Evolutionary conservation across 495 filamentous ascomycete genomes (phyloP).

Genomic region (Aspergillus steynii): DNA sequence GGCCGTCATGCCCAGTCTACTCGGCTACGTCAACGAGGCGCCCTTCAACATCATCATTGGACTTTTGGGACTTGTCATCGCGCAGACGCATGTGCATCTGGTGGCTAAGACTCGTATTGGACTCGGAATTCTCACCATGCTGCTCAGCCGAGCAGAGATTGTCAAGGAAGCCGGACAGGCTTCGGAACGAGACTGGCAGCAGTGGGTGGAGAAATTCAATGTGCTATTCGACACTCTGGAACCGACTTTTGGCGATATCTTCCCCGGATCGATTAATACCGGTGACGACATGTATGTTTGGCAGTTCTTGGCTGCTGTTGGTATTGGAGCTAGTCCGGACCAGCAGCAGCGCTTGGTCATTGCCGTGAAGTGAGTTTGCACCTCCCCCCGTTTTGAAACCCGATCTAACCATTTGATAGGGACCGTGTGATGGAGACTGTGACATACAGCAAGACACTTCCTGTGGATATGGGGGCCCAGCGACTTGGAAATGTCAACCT

Average conservation of each 20-base stretch:
- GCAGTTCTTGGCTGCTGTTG: constrained; percentile 94
- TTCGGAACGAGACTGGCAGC: constrained; percentile 70
- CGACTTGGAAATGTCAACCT: constrained; percentile 91
- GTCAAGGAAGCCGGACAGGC: constrained; percentile 75
- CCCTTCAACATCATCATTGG: constrained; percentile 87
- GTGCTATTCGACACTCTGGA: constrained; percentile 85
- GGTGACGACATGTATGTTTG: constrained; percentile 93
- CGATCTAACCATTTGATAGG: constrained; percentile 39
- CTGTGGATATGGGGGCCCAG: constrained; percentile 75
- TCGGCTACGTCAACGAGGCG: constrained; percentile 86
- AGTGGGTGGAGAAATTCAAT: constrained; percentile 83
- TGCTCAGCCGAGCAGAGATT: constrained; percentile 90
- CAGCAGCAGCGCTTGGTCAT: constrained; percentile 93
- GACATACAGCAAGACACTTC: constrained; percentile 79
- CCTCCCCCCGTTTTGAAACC: neutral
- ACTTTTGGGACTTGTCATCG: constrained; percentile 79
- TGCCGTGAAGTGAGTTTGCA: constrained; percentile 74
- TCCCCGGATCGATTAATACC: constrained; percentile 79
- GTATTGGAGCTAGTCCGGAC: constrained; percentile 85
- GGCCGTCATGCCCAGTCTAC: constrained; percentile 84
- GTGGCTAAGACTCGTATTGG: constrained; percentile 84
- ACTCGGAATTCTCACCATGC: constrained; percentile 87
- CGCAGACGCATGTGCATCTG: constrained; percentile 73
- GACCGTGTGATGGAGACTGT: constrained; percentile 98
- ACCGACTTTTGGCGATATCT: constrained; percentile 76